These are phyloP conservation scores for Calonectria fujianensis DNA, from an alignment of 2,329 filamentous ascomycete species.

Conservation along the genomic window DNA sequence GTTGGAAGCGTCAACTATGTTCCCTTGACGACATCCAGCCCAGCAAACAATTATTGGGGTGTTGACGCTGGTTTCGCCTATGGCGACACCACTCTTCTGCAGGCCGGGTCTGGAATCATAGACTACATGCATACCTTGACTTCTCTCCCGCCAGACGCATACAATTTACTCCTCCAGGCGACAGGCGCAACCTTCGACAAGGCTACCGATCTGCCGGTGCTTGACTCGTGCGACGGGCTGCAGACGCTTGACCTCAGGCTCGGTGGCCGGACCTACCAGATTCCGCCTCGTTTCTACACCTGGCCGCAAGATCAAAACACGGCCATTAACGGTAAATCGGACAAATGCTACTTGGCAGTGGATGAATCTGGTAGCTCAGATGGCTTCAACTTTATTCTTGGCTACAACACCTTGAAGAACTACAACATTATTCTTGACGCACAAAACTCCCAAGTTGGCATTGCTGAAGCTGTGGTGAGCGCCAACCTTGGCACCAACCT, in stretches of 20 bases:
- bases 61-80: not conserved
- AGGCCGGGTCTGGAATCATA: not conserved
- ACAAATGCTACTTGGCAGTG: not conserved
- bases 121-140: not conserved
- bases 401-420: conserved; percentile 5
- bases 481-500: no score
- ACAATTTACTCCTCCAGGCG: not conserved
- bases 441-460: not conserved
- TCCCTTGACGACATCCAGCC: not conserved
- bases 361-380: rapidly evolving
- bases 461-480: not conserved
- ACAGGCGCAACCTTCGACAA: not conserved
- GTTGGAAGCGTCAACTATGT: not conserved
- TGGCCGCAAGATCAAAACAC: conserved; percentile 1
- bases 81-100: not conserved
- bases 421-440: not conserved
- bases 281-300: not conserved
- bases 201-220: not conserved
- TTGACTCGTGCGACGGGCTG: not conserved
- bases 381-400: not conserved
- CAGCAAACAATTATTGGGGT: not conserved
- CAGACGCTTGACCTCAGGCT: not conserved
- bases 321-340: not conserved
- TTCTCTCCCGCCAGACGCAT: rapidly evolving
- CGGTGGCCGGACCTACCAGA: not conserved